Evolutionary conservation across 2,329 filamentous ascomycete genomes (phyloP), one percentile per base, ranked within the genome.

Genomic region (Drechslerella stenobrocha): DNA sequence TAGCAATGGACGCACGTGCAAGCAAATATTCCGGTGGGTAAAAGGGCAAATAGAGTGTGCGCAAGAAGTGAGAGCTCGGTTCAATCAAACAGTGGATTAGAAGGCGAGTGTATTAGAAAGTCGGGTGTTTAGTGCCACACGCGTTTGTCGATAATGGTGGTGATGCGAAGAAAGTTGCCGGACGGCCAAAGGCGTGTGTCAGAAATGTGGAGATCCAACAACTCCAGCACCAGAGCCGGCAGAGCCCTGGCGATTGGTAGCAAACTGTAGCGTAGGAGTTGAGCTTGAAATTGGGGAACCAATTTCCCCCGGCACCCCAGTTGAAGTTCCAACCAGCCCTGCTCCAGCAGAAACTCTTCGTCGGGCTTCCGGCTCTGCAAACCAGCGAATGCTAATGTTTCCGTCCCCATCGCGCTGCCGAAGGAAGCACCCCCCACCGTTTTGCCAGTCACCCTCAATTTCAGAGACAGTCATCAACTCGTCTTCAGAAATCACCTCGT

Each of bases 381-480:
- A 13, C 15, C 44, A 60, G 35, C 44, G 52, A 13, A 60, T 46
- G 23, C 5, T 52, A 9, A 45, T 28, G 32, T 15, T 76, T 22
- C 72, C 72, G 23, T 70, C 65, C 1, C 59, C 79, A 48, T 84
- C 82, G 35, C 81, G 80, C 67, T 81, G 82, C 70, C 88, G 81
- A 30, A 88, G 84, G 74, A 98, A 95, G 23, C 83, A 87, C n/a
- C 93, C 93, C 44, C 92, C 92, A 45, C 93, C 93, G 73, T 97
- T 97, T 64, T 86, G 84, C 1, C 79, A 75, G 73, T 87, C 95
- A 60, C 93, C 93, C 75, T 96, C 89, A 0, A 92, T 96, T 73
- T 97, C 92, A 75, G 89, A 93, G 63, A 95, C 87, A 60, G 88
- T 85, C 35, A 92, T 81, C 72, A 97, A 81, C 73, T 96, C 91